Evolutionary conservation across 495 filamentous ascomycete genomes (phyloP).

Genomic region (Neurospora discreta): DNA sequence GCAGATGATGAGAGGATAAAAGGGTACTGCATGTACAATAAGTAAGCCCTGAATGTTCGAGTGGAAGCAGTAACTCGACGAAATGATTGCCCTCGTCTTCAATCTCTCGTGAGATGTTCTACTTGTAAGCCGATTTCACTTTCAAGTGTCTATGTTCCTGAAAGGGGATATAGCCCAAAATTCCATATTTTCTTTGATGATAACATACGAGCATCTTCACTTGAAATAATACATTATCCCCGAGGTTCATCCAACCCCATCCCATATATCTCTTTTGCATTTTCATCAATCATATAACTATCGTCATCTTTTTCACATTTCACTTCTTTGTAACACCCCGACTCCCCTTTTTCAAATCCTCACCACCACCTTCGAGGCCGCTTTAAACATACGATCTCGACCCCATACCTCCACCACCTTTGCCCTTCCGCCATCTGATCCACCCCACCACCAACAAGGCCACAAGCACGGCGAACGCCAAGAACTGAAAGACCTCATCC

Average conservation of each 20-base stretch:
- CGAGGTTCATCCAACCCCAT: background rate
- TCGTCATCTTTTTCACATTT: background rate
- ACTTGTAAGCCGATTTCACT: background rate
- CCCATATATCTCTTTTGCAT: background rate
- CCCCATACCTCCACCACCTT: background rate
- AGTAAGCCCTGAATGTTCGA: background rate
- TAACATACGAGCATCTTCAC: background rate
- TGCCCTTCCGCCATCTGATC: slow-evolving; percentile 4
- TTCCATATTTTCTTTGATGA: background rate
- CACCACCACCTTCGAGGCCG: background rate
- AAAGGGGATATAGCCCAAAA: background rate
- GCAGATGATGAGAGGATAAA: background rate
- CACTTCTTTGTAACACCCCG: background rate
- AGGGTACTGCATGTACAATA: background rate
- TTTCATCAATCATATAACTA: background rate
- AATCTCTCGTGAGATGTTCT: background rate
- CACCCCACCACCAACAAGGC: slow-evolving; percentile 15
- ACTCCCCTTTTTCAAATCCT: background rate
- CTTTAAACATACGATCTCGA: background rate
- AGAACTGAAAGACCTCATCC: slow-evolving; percentile 27
- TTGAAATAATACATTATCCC: background rate
- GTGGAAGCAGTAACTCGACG: background rate
- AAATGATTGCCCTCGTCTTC: background rate
- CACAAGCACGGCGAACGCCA: slow-evolving; percentile 17
- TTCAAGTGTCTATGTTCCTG: background rate